A percentile compares a stretch with the other conserved stretches of the same genome.
Evolutionary conservation across 2,329 filamentous ascomycete genomes (phyloP).

Genomic region (Xylaria digitata): DNA sequence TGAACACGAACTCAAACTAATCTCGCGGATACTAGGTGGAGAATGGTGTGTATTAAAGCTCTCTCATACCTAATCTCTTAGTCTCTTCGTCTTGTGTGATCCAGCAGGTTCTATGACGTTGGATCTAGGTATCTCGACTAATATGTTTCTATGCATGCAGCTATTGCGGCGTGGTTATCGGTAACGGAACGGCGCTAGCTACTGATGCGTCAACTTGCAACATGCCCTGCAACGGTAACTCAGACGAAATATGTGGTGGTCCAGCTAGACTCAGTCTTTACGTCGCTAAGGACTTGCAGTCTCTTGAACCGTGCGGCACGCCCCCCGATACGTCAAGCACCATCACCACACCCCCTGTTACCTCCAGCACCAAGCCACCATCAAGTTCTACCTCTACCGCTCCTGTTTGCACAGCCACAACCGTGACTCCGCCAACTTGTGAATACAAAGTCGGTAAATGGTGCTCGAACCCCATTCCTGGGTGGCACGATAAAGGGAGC

Average conservation of each 20-base stretch:
- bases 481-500: slow-evolving; percentile 56
- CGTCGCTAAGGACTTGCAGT: slow-evolving; percentile 61
- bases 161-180: slow-evolving; percentile 65
- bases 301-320: slow-evolving; percentile 52
- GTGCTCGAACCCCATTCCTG: slow-evolving; percentile 56
- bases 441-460: slow-evolving; percentile 67
- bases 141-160: no score
- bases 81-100: no score
- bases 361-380: slow-evolving; percentile 35
- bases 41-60: slow-evolving; percentile 51
- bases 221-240: slow-evolving; percentile 64
- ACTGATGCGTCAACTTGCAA: slow-evolving; percentile 56
- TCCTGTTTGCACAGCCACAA: slow-evolving; percentile 61
- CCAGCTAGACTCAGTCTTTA: slow-evolving; percentile 57
- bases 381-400: slow-evolving; percentile 48
- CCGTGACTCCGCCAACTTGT: slow-evolving; percentile 59
- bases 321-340: slow-evolving; percentile 55
- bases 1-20: slow-evolving; percentile 17
- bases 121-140: no score
- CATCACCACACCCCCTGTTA: slow-evolving; percentile 35
- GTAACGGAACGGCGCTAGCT: slow-evolving; percentile 56
- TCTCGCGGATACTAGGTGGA: slow-evolving; percentile 39
- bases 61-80: no score
- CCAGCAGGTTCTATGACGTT: no score
- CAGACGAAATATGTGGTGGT: slow-evolving; percentile 57